Base-by-base conservation (phyloP, 2,329 filamentous ascomycete genomes). In the Pezicula neosporulosa region DNA sequence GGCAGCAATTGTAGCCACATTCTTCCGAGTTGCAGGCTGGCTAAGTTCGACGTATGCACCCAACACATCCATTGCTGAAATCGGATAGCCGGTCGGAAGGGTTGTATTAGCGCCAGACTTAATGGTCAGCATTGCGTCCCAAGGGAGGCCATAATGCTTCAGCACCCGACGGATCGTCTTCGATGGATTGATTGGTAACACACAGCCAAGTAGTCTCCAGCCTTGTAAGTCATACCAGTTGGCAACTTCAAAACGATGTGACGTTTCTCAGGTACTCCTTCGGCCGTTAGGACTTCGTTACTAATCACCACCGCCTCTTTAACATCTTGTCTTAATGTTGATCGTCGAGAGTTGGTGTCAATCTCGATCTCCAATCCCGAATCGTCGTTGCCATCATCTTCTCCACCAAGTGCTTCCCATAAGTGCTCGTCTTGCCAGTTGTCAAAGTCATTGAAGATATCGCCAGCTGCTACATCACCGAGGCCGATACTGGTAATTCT, bases 191-290 rank as follows among this genome's bases (percentile, higher is more conserved):
- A 89, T 69, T 0, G 89, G 89, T 1, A 91, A 72, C 2, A 91
- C 2, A 91, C 74, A 0, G 86, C 85, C 0, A 93, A 77, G 64
- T 94, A 93, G 63, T 93, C 89, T 13, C 89, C 89, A 2, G 85
- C 80, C 37, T 79, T 77, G 68, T 92, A 93, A 0, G 75, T 77
- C 73, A 82, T 76, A 47, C 78, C 80, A 0, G 75, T 78, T 0
- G 89, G 88, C 1, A 93, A 74, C 53, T 82, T 78, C 33, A 91
- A 81, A 56, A 83, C 82, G 18, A 90, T 78, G 55, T 86, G 77
- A 21, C 80, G 78, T 72, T 90, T 90, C 36, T 72, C 70, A 0
- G 80, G 72, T 24, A 73, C 76, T 0, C 70, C 75, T 1, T 72
- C 68, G 0, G 76, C 65, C 1, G 77, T 82, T 33, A 89, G 70